Conservation (phyloP, 2,329 filamentous ascomycete genomes). For the Trichoderma endophyticum region DNA sequence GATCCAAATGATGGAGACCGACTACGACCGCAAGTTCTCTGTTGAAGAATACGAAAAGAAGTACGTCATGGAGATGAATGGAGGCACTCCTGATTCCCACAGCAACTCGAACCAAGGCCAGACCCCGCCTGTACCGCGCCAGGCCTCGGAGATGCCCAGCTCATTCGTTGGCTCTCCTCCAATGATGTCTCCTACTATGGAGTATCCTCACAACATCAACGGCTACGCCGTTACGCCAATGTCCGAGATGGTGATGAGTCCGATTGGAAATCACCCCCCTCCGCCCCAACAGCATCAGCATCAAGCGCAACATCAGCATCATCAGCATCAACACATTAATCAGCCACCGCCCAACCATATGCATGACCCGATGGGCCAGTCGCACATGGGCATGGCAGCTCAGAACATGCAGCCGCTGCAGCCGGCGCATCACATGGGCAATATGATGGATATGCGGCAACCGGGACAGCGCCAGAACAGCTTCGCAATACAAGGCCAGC, state of each 20-base stretch:
- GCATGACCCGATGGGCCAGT: conserved; percentile 29
- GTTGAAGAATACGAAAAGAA: conserved; percentile 44
- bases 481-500: conserved; percentile 33
- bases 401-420: conserved; percentile 28
- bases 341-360: conserved; percentile 32
- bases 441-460: conserved; percentile 28
- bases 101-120: conserved; percentile 30
- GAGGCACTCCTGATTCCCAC: conserved; percentile 34
- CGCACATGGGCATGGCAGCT: conserved; percentile 28
- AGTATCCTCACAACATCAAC: conserved; percentile 45
- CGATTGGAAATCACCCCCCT: conserved; percentile 36
- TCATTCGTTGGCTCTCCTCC: conserved; percentile 53
- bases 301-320: not conserved
- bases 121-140: conserved; percentile 30
- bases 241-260: conserved; percentile 53
- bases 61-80: conserved; percentile 36
- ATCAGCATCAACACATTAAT: conserved; percentile 28
- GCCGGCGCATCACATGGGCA: conserved; percentile 30
- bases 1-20: conserved; percentile 45
- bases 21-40: conserved; percentile 46
- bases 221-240: conserved; percentile 46
- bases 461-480: conserved; percentile 31
- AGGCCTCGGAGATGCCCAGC: conserved; percentile 40
- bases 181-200: conserved; percentile 52
- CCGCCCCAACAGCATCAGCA: conserved; percentile 23